These are phyloP conservation scores for Basidiobolus meristosporus DNA, from an alignment of 371 early-diverging fungal species.

Conservation along the genomic window DNA sequence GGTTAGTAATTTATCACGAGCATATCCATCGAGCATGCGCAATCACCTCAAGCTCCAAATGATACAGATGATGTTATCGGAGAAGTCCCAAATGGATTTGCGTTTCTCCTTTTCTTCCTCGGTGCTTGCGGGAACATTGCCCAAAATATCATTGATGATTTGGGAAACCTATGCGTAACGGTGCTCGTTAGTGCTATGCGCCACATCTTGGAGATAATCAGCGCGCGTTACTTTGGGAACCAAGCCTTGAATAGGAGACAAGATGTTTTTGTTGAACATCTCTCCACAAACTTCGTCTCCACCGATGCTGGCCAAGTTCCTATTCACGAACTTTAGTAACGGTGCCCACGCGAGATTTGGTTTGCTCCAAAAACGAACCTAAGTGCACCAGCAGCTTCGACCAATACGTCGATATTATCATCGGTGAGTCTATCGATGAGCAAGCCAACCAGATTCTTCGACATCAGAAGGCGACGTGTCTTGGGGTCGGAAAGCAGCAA, in stretches of 20 bases:
- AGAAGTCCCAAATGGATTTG: constrained; percentile 39
- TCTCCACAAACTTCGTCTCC: constrained; percentile 40
- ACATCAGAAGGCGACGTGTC: constrained; percentile 46
- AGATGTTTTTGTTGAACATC: constrained; percentile 40
- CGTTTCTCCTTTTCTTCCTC: constrained; percentile 26
- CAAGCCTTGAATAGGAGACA: constrained; percentile 23
- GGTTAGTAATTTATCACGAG: neutral
- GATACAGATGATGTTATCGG: constrained; percentile 52
- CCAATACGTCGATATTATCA: constrained; percentile 42
- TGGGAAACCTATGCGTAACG: neutral
- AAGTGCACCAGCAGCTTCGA: constrained; percentile 60
- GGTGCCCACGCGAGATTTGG: constrained; percentile 4
- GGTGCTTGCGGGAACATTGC: constrained; percentile 16
- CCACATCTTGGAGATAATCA: neutral
- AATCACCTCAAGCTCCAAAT: constrained; percentile 34
- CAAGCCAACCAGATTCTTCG: constrained; percentile 37
- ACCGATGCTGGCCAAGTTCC: constrained; percentile 36
- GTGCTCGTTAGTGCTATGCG: neutral
- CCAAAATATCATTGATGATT: constrained; percentile 24
- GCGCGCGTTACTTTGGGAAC: constrained; percentile 22
- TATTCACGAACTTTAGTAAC: constrained; percentile 3
- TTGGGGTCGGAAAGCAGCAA: constrained; percentile 32
- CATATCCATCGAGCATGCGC: neutral
- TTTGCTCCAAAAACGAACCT: constrained; percentile 10
- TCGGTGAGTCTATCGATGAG: constrained; percentile 56